Evolutionary conservation across 1,139 yeast species (phyloP).

Genomic region (Candida dubliniensis): DNA sequence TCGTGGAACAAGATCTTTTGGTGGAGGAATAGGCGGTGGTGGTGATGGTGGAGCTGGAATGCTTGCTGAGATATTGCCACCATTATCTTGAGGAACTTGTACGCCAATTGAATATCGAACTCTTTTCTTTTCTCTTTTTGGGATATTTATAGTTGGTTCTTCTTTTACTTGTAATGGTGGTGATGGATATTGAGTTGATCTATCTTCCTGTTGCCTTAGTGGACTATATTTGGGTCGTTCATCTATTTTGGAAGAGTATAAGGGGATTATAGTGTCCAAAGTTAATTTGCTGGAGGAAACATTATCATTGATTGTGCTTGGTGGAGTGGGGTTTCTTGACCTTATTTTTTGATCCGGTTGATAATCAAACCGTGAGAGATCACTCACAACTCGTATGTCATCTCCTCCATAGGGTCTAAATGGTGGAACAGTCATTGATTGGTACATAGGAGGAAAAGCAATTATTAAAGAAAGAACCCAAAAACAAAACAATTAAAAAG

Average conservation of each 20-base stretch:
- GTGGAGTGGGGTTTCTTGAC: conserved; percentile 31
- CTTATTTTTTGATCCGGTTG: conserved; percentile 22
- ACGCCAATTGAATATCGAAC: conserved; percentile 8
- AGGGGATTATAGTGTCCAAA: conserved; percentile 17
- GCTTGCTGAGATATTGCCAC: conserved; percentile 2
- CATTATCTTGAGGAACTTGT: conserved; percentile 13
- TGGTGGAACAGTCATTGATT: conserved; percentile 9
- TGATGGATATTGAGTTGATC: conserved; percentile 4
- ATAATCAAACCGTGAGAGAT: conserved; percentile 31
- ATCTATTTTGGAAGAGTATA: conserved; percentile 13
- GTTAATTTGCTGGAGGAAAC: conserved; percentile 16
- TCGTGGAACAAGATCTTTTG: conserved; percentile 9
- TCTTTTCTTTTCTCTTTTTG: not conserved
- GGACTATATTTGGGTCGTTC: conserved; percentile 6
- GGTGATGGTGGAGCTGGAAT: conserved; percentile 13
- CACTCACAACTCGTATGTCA: conserved; percentile 29
- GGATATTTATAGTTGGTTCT: not conserved
- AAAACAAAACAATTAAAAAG: not conserved
- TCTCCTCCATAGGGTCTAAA: conserved; percentile 25
- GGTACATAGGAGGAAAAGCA: too few species aligned
- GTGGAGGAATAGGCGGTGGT: conserved; percentile 14
- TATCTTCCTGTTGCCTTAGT: conserved; percentile 2
- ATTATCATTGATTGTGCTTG: conserved; percentile 18
- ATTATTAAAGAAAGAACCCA: not conserved
- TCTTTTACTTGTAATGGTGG: conserved; percentile 1